Conservation (phyloP, 2,329 filamentous ascomycete species). For the Aspergillus pseudoviridinutans region DNA sequence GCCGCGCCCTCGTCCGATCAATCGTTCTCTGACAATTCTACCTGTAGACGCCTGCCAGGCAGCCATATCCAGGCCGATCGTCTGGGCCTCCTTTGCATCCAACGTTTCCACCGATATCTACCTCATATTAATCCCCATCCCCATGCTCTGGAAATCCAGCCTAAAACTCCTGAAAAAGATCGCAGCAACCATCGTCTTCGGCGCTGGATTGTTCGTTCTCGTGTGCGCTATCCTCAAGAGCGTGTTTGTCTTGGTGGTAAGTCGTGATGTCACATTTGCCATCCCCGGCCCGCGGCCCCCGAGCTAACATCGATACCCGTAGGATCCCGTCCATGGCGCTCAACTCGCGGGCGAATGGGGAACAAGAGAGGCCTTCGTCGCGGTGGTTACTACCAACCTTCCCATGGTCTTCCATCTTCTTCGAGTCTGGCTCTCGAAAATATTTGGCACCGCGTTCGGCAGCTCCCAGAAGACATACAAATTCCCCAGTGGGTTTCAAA, state of each 20-base stretch:
- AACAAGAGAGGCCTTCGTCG: slow-evolving; percentile 38
- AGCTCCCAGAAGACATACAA: slow-evolving; percentile 39
- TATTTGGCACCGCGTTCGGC: slow-evolving; percentile 36
- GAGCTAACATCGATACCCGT: not conserved
- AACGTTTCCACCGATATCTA: slow-evolving; percentile 56
- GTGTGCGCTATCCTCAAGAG: slow-evolving; percentile 51
- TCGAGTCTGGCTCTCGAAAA: slow-evolving; percentile 35
- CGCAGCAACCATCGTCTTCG: slow-evolving; percentile 49
- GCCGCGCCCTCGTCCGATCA: not conserved
- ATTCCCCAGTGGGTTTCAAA: slow-evolving; percentile 29
- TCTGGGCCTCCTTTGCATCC: slow-evolving; percentile 46
- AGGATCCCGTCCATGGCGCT: slow-evolving; percentile 31
- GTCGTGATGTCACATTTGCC: slow-evolving; percentile 1
- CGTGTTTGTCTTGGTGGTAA: slow-evolving; percentile 43
- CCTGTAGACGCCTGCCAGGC: slow-evolving; percentile 43
- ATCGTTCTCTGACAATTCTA: slow-evolving; percentile 1
- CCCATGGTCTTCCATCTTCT: slow-evolving; percentile 42
- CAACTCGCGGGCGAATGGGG: slow-evolving; percentile 35
- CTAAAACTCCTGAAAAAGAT: slow-evolving; percentile 48
- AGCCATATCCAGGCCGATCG: slow-evolving; percentile 46
- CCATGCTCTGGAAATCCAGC: slow-evolving; percentile 50
- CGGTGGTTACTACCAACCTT: slow-evolving; percentile 35
- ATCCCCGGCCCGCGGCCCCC: too few species aligned
- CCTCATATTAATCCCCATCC: slow-evolving; percentile 55
- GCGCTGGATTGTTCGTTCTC: slow-evolving; percentile 51